Evolutionary conservation across 768 basidiomycete species (phyloP).

Genomic region (Boletus coccyginus): DNA sequence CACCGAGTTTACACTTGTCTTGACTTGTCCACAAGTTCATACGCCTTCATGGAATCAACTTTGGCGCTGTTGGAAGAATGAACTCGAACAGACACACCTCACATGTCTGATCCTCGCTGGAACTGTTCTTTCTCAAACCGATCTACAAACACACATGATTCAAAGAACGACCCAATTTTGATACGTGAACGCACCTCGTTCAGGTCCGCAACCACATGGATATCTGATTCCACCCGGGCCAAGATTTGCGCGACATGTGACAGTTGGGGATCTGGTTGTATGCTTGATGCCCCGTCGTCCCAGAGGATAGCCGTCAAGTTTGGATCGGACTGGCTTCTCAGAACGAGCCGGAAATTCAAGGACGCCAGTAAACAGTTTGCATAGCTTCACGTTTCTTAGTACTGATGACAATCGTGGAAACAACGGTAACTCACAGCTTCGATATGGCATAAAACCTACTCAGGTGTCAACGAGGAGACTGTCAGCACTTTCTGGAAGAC

Average conservation of each 20-base stretch:
- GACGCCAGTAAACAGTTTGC: conserved; percentile 17
- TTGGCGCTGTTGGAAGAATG: not conserved
- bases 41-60: not conserved
- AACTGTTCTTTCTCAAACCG: not conserved
- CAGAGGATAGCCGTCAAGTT: conserved; percentile 2
- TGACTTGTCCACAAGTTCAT: not conserved
- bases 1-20: not conserved
- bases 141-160: not conserved
- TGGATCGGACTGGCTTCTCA: conserved; percentile 4
- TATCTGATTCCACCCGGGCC: not conserved
- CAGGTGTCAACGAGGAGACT: not conserved
- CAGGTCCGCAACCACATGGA: not conserved
- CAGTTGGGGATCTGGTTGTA: not conserved
- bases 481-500: not conserved
- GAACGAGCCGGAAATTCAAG: conserved; percentile 13
- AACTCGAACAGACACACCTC: not conserved
- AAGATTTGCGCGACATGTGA: not conserved
- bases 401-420: not conserved
- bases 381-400: conserved; percentile 8
- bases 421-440: conserved; percentile 7
- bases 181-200: not conserved
- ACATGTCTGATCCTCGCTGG: not conserved
- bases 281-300: not conserved
- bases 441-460: conserved; percentile 13
- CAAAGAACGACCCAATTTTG: not conserved